Evolutionary conservation across 441 rosid species (phyloP).

Genomic region (Adansonia madagascariensis): DNA sequence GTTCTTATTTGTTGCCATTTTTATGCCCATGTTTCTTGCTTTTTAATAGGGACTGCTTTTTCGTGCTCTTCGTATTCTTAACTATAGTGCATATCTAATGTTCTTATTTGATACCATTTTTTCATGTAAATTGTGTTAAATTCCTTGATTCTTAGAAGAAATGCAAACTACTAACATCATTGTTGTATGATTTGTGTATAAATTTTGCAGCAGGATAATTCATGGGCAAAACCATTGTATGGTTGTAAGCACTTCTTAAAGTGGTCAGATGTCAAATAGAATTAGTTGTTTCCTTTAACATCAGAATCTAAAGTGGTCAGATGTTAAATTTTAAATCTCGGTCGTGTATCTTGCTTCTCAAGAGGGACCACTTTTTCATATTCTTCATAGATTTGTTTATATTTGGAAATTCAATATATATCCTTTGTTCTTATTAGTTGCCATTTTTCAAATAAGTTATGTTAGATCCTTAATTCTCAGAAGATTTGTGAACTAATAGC

Average conservation of each 20-base stretch:
- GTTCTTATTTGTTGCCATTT: not conserved
- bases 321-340: not conserved
- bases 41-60: not conserved
- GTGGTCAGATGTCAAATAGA: not conserved
- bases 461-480: not conserved
- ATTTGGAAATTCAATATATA: not conserved
- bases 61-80: not conserved
- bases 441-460: not conserved
- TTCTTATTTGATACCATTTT: slow-evolving; percentile 4
- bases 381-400: not conserved
- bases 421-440: not conserved
- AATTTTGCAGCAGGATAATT: not conserved
- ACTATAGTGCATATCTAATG: not conserved
- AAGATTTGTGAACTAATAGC: not conserved
- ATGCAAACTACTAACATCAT: not conserved
- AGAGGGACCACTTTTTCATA: not conserved
- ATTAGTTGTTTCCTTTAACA: not conserved
- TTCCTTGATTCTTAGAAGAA: not conserved
- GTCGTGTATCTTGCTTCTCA: not conserved
- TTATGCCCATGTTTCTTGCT: not conserved
- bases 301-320: not conserved
- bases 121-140: not conserved
- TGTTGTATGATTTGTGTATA: not conserved
- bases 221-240: not conserved
- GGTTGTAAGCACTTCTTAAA: not conserved